Conservation (phyloP, 345 rosid genomes). For the Toxicodendron radicans region DNA sequence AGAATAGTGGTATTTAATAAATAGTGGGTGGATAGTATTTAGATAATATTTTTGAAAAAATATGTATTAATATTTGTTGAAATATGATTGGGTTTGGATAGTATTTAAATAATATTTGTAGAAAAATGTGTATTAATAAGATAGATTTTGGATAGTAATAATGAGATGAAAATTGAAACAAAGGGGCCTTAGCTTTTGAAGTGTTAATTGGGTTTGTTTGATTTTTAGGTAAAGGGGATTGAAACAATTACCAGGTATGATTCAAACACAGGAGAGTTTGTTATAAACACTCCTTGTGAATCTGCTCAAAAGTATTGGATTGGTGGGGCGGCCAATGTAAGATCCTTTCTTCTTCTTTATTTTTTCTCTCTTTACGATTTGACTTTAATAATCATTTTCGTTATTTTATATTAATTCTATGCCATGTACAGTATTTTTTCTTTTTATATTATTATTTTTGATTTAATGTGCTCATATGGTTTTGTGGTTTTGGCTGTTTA, state of each 20-base stretch:
- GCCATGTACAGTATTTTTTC: background rate
- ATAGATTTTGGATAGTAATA: too few species aligned
- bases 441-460: background rate
- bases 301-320: constrained; percentile 99
- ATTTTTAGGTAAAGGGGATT: constrained; percentile 76
- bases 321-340: constrained; percentile 89
- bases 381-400: too few species aligned
- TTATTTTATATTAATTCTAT: background rate
- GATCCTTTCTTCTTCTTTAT: background rate
- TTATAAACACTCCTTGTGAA: constrained; percentile 88
- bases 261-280: constrained; percentile 63
- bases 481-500: constrained; percentile 25
- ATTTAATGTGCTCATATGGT: constrained; percentile 24
- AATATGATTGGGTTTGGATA: too few species aligned
- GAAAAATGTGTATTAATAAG: too few species aligned
- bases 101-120: too few species aligned
- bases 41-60: too few species aligned
- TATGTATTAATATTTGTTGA: too few species aligned
- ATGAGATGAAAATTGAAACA: too few species aligned
- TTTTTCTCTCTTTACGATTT: background rate
- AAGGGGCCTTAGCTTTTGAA: too few species aligned
- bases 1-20: too few species aligned
- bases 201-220: constrained; percentile 8
- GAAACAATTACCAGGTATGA: constrained; percentile 92
- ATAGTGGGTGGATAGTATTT: too few species aligned